Conservation (phyloP, 345 rosid species). For the Corymbia maculata region DNA sequence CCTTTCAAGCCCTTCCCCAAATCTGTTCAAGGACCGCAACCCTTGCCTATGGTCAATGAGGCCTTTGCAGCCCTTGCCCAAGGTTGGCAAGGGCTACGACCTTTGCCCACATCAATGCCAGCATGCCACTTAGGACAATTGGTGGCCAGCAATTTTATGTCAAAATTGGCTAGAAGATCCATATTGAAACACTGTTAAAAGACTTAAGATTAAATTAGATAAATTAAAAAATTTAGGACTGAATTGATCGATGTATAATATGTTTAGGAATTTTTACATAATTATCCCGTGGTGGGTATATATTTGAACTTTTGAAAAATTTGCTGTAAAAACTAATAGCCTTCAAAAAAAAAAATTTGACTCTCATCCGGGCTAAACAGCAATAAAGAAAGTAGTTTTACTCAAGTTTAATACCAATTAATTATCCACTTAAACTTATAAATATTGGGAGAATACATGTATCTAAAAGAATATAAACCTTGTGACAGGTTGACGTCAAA, state of each 20-base stretch:
- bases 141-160: too few relatives aligned
- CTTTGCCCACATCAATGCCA: not conserved
- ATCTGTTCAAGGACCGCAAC: not conserved
- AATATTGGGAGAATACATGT: not conserved
- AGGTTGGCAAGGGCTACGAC: not conserved
- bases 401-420: not conserved
- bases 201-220: not conserved
- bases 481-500: not conserved
- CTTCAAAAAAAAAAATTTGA: not conserved
- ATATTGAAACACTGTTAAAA: not conserved
- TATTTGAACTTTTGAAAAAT: not conserved
- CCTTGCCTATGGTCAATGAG: fast-evolving
- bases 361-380: not conserved
- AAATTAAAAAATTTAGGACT: not conserved
- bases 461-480: not conserved
- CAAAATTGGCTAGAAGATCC: not conserved
- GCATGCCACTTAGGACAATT: too few relatives aligned
- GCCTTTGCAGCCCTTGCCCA: not conserved
- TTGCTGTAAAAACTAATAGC: not conserved
- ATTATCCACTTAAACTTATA: not conserved
- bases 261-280: not conserved
- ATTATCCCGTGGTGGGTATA: not conserved
- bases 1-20: not conserved
- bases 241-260: fast-evolving
- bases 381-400: not conserved